These are phyloP conservation scores for Hypocrella siamensis DNA, from an alignment of 2,329 filamentous ascomycete species.

Conservation along the genomic window DNA sequence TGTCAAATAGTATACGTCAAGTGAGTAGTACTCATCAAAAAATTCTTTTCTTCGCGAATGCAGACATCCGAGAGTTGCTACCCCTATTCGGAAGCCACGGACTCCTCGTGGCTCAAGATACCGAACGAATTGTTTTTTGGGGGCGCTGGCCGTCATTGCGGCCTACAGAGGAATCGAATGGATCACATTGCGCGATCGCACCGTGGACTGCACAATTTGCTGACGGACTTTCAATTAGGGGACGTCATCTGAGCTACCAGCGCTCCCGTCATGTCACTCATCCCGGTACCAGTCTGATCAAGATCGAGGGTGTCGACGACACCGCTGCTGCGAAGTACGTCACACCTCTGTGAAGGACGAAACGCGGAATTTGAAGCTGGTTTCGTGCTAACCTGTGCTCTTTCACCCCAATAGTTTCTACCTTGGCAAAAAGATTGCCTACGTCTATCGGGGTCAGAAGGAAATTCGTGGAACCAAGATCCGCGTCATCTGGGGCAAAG, in stretches of 20 bases:
- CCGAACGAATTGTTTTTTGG: constrained; percentile 1
- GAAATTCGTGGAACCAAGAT: constrained; percentile 97
- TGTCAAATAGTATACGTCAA: constrained; percentile 64
- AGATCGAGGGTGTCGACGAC: constrained; percentile 96
- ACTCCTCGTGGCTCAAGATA: too few relatives aligned
- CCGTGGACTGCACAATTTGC: too few relatives aligned
- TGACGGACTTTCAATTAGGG: constrained; percentile 40
- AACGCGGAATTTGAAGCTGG: too few relatives aligned
- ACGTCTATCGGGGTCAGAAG: constrained; percentile 91
- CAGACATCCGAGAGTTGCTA: neutral
- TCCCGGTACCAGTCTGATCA: constrained; percentile 85
- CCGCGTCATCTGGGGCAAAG: constrained; percentile 97
- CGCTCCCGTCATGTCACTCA: constrained; percentile 84
- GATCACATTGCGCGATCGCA: too few relatives aligned
- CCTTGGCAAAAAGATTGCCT: constrained; percentile 96
- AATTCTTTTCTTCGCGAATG: neutral
- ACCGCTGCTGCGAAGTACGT: constrained; percentile 73
- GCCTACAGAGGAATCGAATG: too few relatives aligned
- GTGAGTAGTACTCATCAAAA: too few relatives aligned
- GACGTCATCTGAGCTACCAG: constrained; percentile 96
- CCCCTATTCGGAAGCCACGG: too few relatives aligned
- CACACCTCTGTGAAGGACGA: neutral
- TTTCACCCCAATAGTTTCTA: constrained; percentile 52
- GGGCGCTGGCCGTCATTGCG: too few relatives aligned
- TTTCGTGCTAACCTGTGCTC: constrained; percentile 7